Conservation (phyloP, 129 eudicot species). For the sunflower (Helianthus annuus) region HanXRQr2.0-SUNRISE NC_035448.2:179120437-179120936, state of each 20-base stretch:
- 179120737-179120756: neutral
- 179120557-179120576: neutral
- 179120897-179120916: too few relatives aligned
- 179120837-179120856: too few relatives aligned
- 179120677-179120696: neutral
- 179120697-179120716: neutral
- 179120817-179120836: too few relatives aligned
- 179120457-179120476: neutral
- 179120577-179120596: neutral
- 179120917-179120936: too few relatives aligned
- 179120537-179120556: neutral
- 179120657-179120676: neutral
- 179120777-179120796: neutral
- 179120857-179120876: too few relatives aligned
- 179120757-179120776: neutral
- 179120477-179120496: neutral
- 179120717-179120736: neutral
- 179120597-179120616: neutral
- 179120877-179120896: too few relatives aligned
- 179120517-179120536: neutral
- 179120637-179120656: neutral
- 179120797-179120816: neutral
- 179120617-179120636: neutral
- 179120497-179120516: too few relatives aligned
- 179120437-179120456: neutral